Evolutionary conservation across 306 rosid species (phyloP).

Genomic region (Lathyrus aphaca): DNA sequence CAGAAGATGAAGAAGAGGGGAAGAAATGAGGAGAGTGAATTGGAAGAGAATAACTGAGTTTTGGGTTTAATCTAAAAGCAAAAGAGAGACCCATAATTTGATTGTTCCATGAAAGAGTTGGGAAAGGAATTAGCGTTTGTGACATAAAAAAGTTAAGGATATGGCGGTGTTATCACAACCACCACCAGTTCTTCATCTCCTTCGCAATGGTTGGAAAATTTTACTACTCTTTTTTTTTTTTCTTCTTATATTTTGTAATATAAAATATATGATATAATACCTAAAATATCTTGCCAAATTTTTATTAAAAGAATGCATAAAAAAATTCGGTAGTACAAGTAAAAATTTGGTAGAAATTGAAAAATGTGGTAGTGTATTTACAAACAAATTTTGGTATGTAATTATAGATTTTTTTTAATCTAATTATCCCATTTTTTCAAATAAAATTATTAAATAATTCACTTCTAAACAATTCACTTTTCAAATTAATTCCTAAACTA

Average conservation of each 20-base stretch:
- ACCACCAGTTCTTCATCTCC: conserved; percentile 64
- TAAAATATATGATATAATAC: too few relatives aligned
- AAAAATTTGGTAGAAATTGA: too few relatives aligned
- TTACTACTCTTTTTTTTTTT: conserved; percentile 30
- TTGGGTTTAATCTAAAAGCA: conserved; percentile 62
- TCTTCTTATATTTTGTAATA: not conserved
- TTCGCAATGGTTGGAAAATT: conserved; percentile 29
- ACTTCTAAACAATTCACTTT: too few relatives aligned
- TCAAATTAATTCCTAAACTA: too few relatives aligned
- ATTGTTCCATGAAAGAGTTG: conserved; percentile 44
- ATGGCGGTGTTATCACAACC: conserved; percentile 45
- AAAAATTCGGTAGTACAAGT: too few relatives aligned
- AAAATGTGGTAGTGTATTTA: too few relatives aligned
- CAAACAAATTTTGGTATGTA: too few relatives aligned
- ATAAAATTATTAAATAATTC: too few relatives aligned
- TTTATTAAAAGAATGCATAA: too few relatives aligned
- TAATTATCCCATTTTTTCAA: too few relatives aligned
- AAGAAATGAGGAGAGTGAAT: conserved; percentile 53
- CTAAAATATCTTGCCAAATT: too few relatives aligned
- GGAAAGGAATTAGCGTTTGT: not conserved
- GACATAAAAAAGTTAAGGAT: conserved; percentile 32
- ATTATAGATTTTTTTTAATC: too few relatives aligned
- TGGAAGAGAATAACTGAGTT: conserved; percentile 47
- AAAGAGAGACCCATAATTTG: conserved; percentile 60
- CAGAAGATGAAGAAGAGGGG: conserved; percentile 61